phyloP scores from a whole-genome alignment of 2,329 filamentous ascomycete species.

The Cladorrhinum sp. region DNA sequence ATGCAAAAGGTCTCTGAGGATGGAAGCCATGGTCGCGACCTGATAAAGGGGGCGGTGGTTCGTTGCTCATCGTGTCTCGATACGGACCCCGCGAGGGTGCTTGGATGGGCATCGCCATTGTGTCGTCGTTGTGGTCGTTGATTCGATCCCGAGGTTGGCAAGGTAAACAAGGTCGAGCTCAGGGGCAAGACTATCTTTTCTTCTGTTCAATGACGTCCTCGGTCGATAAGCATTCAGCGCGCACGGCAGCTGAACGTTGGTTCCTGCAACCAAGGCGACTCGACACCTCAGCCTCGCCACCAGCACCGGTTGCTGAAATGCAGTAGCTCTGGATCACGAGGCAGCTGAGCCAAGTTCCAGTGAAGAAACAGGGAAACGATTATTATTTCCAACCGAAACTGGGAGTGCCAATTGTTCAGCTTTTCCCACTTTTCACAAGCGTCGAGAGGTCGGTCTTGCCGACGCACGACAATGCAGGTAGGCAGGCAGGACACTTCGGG shows the following conservation, averaged over 20 bases:
- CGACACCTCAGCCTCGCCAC: conserved; percentile 12
- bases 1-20: conserved; percentile 18
- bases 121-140: conserved; percentile 4
- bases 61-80: conserved; percentile 19
- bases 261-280: neutral
- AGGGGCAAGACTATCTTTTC: neutral
- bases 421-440: neutral
- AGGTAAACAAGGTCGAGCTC: neutral
- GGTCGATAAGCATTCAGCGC: neutral
- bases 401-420: neutral
- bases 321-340: neutral
- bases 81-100: too few species aligned
- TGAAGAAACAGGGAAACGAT: neutral
- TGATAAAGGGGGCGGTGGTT: conserved; percentile 28
- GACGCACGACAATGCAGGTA: neutral
- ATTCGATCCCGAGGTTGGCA: neutral
- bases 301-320: neutral
- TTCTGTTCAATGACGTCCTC: conserved; percentile 4
- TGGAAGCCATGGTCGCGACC: conserved; percentile 20
- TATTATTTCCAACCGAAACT: neutral
- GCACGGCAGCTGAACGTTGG: conserved; percentile 3
- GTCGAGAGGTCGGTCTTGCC: conserved; percentile 1
- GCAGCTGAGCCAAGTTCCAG: conserved; percentile 4
- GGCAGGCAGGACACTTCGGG: neutral
- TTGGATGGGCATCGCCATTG: conserved; percentile 29